Percentiles rank a stretch among this genome's conserved stretches.
These are phyloP conservation scores for Mucor piriformis DNA, from an alignment of 371 early-diverging fungal genomes.

Conservation along the genomic window DNA sequence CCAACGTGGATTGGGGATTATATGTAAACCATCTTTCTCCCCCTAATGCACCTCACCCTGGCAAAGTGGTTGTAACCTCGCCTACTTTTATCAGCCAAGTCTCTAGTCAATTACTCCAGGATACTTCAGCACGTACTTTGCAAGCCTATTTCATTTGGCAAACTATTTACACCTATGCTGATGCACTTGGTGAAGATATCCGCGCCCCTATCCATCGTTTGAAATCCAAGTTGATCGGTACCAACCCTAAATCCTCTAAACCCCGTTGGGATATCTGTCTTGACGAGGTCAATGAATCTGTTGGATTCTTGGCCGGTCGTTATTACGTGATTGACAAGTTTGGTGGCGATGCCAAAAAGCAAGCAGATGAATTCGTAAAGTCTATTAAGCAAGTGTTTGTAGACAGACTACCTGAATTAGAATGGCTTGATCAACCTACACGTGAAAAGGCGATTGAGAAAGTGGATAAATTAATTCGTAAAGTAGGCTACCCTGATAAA, in stretches of 20 bases:
- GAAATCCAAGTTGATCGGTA: slow-evolving; percentile 38
- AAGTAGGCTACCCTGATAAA: slow-evolving; percentile 54
- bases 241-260: slow-evolving; percentile 39
- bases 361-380: slow-evolving; percentile 52
- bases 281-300: slow-evolving; percentile 29
- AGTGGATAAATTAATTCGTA: slow-evolving; percentile 38
- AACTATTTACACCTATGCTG: slow-evolving; percentile 30
- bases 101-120: slow-evolving; percentile 29
- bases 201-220: slow-evolving; percentile 39
- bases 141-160: slow-evolving; percentile 53
- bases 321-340: slow-evolving; percentile 53
- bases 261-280: slow-evolving; percentile 62
- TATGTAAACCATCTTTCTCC: slow-evolving; percentile 39
- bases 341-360: slow-evolving; percentile 38
- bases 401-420: slow-evolving; percentile 41
- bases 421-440: slow-evolving; percentile 60
- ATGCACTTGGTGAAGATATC: slow-evolving; percentile 31
- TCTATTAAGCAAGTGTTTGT: slow-evolving; percentile 53
- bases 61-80: slow-evolving; percentile 43
- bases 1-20: slow-evolving; percentile 49
- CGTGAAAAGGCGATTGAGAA: slow-evolving; percentile 50
- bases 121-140: slow-evolving; percentile 32
- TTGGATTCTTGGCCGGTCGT: slow-evolving; percentile 58
- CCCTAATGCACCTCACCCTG: slow-evolving; percentile 25
- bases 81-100: slow-evolving; percentile 45